Evolutionary conservation across 1,284 basidiomycete species (phyloP), one percentile per base, ranked within the genome.

Genomic region (Moesziomyces parantarcticus): DNA sequence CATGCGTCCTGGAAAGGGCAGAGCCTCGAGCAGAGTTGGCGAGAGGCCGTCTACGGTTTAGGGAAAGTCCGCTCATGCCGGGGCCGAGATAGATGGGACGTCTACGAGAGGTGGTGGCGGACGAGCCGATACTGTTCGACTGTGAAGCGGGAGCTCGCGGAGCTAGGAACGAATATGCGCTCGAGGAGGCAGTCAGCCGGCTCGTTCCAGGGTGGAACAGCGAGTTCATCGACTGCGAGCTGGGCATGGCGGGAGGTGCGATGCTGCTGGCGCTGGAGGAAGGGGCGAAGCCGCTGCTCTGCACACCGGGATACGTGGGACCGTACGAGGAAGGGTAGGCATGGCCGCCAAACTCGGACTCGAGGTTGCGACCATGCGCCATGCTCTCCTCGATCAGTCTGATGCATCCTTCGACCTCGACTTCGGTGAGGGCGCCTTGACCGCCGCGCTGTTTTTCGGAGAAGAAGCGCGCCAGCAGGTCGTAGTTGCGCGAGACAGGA

Each of bases 381-480:
- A 70, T 74, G 43, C 72, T 75, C 45, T 78, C 71, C 36, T 77
- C 77, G 54, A 78, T 75, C 42, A 78, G 40, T 21, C 62, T 45
- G 23, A 75, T 62, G 51, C 77, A 78, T n/a, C 77, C 77, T 32
- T 69, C 67, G 26, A 77, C 60, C 40, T 78, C 77, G 43, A 77
- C 72, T 36, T 78, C 77, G 11, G 72, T 75, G 40, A 78, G 64
- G 2, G 57, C 66, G 32, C 63, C 59, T 36, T 57, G 49, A 22
- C 75, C 69, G 14, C 59, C 65, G 32, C 58, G 60, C 56, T 63
- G 76, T 58, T 78, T 78, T 40, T 78, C 71, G 32, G 72, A 50
- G 42, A 78, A 78, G 68, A 78, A 78, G 43, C 75, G 75, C 5
- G 77, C 71, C 1, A 78, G 68, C 39, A 78, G 56, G 23, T 68